Base-by-base conservation (phyloP, 805 yeast genomes). In the Zygotorulaspora florentina region DNA sequence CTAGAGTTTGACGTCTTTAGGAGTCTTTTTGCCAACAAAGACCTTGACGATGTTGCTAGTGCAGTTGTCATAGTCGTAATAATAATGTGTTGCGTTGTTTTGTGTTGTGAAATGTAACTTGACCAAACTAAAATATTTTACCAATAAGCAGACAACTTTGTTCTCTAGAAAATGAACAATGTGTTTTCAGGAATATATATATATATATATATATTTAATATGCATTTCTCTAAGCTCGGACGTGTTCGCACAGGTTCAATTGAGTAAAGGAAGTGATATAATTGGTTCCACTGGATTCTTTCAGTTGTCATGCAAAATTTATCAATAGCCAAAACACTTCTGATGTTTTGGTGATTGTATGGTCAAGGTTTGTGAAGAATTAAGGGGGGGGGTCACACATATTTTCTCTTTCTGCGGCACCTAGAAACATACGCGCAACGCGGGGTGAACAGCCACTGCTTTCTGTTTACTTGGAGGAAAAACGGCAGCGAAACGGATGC, bases 11-110 rank as follows among this genome's bases (percentile, higher is more conserved):
- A 23, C 25, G 17, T 30, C 31, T 42, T 48, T 23, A 48, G 25
- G 17, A 46, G 47, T 40, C 40, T 31, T 40, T 29, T 48, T 20
- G 43, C 40, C 43, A 48, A 30, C 12, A 42, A 27, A 13, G 36
- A 20, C 45, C 52, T 48, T 39, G 52, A 38, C n/a, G 52, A 40
- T 39, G 45, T 43, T n/a, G 46, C 29, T 33, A 48, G 35, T 34
- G 42, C 46, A 23, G 44, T 27, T 36, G 51, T 44, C 52, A 48
- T 48, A 23, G 34, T 10, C 28, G 16, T 26, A 15, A 23, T 10
- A 39, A 17, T 39, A 16, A 15, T 9, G 20, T n/a, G n/a, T 12
- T 29, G 33, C 33, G 15, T 5, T 29, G n/a, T 29, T 5, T 20
- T 20, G 25, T 20, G 25, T 20, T 20, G 25, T 20, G 25, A 20